Evolutionary conservation across 1,284 basidiomycete species (phyloP).

Genomic region (Cryptococcus hybrid): DNA sequence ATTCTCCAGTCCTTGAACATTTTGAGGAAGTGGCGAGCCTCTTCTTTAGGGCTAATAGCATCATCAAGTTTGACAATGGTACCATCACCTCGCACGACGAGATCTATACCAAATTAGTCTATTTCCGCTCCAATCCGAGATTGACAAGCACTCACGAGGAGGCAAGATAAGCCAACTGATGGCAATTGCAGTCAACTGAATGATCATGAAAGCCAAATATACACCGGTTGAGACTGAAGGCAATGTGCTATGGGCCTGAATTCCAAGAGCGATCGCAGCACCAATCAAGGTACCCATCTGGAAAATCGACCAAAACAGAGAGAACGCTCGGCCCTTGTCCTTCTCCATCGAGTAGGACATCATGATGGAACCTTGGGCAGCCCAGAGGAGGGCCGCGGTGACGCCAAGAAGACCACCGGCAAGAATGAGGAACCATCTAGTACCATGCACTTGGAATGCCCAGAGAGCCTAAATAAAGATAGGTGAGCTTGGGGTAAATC

Average conservation of each 20-base stretch:
- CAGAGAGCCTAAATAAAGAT: constrained; percentile 8
- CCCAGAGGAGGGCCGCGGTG: constrained; percentile 39
- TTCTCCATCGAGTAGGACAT: constrained; percentile 53
- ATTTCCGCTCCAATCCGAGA: background rate
- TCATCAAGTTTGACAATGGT: constrained; percentile 33
- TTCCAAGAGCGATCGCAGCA: constrained; percentile 51
- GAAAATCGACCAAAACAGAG: constrained; percentile 54
- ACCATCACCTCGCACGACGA: constrained; percentile 38
- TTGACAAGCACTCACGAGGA: constrained; percentile 16
- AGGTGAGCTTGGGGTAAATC: background rate
- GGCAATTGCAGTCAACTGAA: constrained; percentile 38
- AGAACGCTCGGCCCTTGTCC: constrained; percentile 52
- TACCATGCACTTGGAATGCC: constrained; percentile 24
- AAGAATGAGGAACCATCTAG: constrained; percentile 49
- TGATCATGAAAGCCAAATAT: constrained; percentile 46
- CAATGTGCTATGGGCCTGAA: constrained; percentile 31
- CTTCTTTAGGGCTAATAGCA: constrained; percentile 20
- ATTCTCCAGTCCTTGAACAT: constrained; percentile 41
- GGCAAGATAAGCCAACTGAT: constrained; percentile 38
- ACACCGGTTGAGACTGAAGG: constrained; percentile 36
- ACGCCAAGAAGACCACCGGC: constrained; percentile 52
- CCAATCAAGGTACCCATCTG: constrained; percentile 53
- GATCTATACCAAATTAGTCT: constrained; percentile 7
- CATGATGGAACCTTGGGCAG: constrained; percentile 53
- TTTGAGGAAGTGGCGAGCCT: constrained; percentile 25